phyloP scores from a whole-genome alignment of 257 asterid species.

The Nicotiana tabacum region DNA sequence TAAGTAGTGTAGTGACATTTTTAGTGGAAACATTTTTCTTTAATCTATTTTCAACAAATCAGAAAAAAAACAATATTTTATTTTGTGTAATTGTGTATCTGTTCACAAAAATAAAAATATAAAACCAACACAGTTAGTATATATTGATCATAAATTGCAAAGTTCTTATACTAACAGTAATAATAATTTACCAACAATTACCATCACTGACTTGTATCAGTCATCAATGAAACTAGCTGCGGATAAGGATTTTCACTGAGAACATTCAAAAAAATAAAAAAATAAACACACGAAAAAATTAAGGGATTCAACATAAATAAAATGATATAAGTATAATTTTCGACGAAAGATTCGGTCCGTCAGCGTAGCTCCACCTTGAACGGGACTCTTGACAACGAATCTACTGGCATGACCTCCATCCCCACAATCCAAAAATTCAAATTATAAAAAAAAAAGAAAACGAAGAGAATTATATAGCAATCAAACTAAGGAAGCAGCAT shows the following conservation, averaged over 20 bases:
- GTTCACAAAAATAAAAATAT: not conserved
- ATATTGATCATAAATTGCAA: not conserved
- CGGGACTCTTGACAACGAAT: not conserved
- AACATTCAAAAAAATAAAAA: no score
- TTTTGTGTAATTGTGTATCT: no score
- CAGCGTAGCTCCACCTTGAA: no score
- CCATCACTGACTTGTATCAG: no score
- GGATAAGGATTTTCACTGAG: fast-evolving
- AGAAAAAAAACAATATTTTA: not conserved
- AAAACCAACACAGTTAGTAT: not conserved
- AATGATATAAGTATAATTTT: no score
- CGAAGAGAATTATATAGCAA: not conserved
- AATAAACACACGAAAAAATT: no score
- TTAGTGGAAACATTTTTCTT: no score
- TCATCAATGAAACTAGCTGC: no score
- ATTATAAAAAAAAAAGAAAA: not conserved
- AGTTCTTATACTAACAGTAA: not conserved
- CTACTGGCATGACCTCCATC: not conserved
- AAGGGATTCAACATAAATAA: no score
- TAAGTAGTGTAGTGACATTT: not conserved
- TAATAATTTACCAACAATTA: not conserved
- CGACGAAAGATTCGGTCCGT: no score
- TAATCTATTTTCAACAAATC: no score
- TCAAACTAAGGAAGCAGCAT: slow-evolving; percentile 43
- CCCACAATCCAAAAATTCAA: not conserved